Evolutionary conservation across 495 filamentous ascomycete species (phyloP).

Genomic region (Choiromyces venosus): DNA sequence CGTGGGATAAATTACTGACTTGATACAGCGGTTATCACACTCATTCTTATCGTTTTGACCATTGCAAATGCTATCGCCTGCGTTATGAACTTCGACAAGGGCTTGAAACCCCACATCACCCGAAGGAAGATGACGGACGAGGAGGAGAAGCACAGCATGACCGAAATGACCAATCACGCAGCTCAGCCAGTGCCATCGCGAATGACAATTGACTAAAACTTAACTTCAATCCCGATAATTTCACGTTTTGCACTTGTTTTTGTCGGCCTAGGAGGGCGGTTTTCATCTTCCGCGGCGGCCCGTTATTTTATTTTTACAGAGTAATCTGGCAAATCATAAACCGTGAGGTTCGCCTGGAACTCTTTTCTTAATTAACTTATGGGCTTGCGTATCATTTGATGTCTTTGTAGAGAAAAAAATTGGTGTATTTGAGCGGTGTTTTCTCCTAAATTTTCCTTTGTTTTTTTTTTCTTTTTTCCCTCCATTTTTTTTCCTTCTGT

Average conservation of each 20-base stretch:
- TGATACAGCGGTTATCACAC: constrained; percentile 68
- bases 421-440: constrained; percentile 35
- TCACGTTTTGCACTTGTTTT: constrained; percentile 11
- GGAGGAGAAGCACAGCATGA: constrained; percentile 65
- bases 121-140: constrained; percentile 56
- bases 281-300: constrained; percentile 25
- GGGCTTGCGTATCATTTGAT: not conserved
- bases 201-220: constrained; percentile 80
- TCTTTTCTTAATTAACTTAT: not conserved
- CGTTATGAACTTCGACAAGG: constrained; percentile 82
- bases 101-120: constrained; percentile 79
- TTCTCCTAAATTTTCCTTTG: constrained; percentile 22
- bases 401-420: constrained; percentile 27
- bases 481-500: constrained; percentile 14
- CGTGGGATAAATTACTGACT: constrained; percentile 10
- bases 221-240: not conserved
- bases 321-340: not conserved
- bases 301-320: not conserved
- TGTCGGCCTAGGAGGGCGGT: constrained; percentile 19
- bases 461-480: constrained; percentile 12
- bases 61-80: constrained; percentile 84
- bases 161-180: constrained; percentile 61
- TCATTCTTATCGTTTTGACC: constrained; percentile 78
- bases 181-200: constrained; percentile 60
- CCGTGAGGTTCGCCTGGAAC: not conserved